These are phyloP conservation scores for Metschnikowia koreensis DNA, from an alignment of 805 yeast species.

Conservation along the genomic window DNA sequence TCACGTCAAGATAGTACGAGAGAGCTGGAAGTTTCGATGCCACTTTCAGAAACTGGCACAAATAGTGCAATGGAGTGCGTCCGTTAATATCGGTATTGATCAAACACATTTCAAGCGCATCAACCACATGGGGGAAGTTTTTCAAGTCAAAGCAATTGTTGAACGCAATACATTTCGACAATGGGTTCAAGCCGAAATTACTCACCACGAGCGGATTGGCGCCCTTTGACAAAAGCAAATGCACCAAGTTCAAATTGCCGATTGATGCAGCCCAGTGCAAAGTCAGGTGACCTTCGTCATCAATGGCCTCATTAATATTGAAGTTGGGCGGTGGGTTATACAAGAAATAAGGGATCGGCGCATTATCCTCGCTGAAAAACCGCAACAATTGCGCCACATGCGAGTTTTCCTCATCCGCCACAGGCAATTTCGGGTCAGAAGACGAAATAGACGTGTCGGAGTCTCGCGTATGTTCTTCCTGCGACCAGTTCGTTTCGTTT, in stretches of 20 bases:
- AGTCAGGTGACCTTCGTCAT: conserved; percentile 91
- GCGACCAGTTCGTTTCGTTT: conserved; percentile 46
- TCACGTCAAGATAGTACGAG: conserved; percentile 73
- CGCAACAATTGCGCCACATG: conserved; percentile 40
- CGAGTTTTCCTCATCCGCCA: conserved; percentile 50
- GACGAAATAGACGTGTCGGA: conserved; percentile 38
- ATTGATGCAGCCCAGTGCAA: conserved; percentile 98
- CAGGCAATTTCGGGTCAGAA: conserved; percentile 12
- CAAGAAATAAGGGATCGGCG: conserved; percentile 61
- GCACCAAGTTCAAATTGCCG: conserved; percentile 79
- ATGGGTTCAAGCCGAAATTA: conserved; percentile 77
- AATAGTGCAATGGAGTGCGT: conserved; percentile 83
- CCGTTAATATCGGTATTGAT: conserved; percentile 71
- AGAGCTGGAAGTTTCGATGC: conserved; percentile 73
- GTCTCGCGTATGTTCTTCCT: conserved; percentile 37
- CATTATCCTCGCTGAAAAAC: conserved; percentile 43
- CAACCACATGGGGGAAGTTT: conserved; percentile 76
- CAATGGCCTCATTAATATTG: conserved; percentile 74
- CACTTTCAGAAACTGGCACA: conserved; percentile 68
- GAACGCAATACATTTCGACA: conserved; percentile 80
- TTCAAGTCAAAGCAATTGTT: conserved; percentile 83
- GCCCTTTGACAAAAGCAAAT: conserved; percentile 70
- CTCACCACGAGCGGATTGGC: conserved; percentile 59
- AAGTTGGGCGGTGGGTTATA: conserved; percentile 62
- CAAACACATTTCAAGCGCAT: conserved; percentile 71